Evolutionary conservation across 371 early-diverging fungal species (phyloP).

Genomic region (Mucor irregularis): DNA sequence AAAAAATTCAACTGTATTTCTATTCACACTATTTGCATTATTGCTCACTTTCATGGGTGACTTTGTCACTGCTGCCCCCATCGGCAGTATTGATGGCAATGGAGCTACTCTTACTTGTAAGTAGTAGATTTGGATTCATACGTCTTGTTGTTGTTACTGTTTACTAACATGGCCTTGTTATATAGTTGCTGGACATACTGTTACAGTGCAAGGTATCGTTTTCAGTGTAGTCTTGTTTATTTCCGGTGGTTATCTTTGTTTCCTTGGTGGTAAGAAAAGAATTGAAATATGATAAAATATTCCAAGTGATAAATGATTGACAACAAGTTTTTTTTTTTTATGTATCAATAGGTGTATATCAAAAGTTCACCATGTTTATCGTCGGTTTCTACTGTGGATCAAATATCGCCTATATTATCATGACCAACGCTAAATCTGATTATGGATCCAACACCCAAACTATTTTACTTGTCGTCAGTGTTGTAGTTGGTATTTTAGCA

Average conservation of each 20-base stretch:
- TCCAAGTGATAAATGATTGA: conserved; percentile 3
- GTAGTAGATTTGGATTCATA: neutral
- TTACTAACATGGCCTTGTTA: neutral
- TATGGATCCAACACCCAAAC: conserved; percentile 51
- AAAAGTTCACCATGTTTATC: conserved; percentile 62
- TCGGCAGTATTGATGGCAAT: conserved; percentile 6
- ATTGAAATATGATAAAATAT: neutral
- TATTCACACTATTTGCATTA: conserved; percentile 15
- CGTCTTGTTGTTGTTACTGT: neutral
- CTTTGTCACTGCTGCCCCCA: conserved; percentile 25
- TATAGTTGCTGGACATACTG: conserved; percentile 36
- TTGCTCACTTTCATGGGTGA: conserved; percentile 19
- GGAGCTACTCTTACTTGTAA: conserved; percentile 24
- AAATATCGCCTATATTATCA: conserved; percentile 54
- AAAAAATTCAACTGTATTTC: conserved; percentile 12
- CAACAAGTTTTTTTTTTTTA: neutral
- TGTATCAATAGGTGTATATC: conserved; percentile 55
- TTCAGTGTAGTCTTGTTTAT: conserved; percentile 55
- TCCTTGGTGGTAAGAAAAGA: conserved; percentile 40
- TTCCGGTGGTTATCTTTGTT: conserved; percentile 48
- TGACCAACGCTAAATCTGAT: conserved; percentile 50
- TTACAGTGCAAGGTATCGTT: conserved; percentile 53
- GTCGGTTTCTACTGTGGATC: conserved; percentile 58
- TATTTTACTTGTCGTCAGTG: conserved; percentile 54
- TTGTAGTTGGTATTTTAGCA: conserved; percentile 52